phyloP scores from a whole-genome alignment of 495 filamentous ascomycete genomes.

The Aspergillus avenaceus region DNA sequence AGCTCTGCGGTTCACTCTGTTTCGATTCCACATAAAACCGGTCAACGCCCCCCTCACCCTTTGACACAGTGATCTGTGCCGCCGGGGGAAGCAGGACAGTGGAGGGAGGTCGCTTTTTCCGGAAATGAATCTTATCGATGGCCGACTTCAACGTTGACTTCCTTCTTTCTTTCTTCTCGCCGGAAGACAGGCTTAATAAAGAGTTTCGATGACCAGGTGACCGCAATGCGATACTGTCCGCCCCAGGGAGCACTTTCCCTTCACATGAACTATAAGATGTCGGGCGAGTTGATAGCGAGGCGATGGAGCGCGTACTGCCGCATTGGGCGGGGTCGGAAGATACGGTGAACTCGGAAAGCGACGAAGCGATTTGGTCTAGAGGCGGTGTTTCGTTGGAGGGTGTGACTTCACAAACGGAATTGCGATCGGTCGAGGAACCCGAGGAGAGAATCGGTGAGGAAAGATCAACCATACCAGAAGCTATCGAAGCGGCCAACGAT shows the following conservation, averaged over 20 bases:
- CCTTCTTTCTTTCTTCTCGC: slow-evolving; percentile 31
- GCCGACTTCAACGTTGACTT: slow-evolving; percentile 35
- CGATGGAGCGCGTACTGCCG: slow-evolving; percentile 39
- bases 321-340: slow-evolving; percentile 30
- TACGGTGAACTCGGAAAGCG: slow-evolving; percentile 36
- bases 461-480: slow-evolving; percentile 35
- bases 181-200: slow-evolving; percentile 27
- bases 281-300: slow-evolving; percentile 38
- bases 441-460: slow-evolving; percentile 36
- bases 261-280: slow-evolving; percentile 43
- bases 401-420: slow-evolving; percentile 29
- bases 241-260: slow-evolving; percentile 17
- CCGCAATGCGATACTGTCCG: slow-evolving; percentile 1
- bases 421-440: slow-evolving; percentile 36
- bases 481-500: slow-evolving; percentile 37
- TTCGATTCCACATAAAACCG: slow-evolving; percentile 28
- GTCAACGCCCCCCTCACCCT: slow-evolving; percentile 23
- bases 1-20: not conserved
- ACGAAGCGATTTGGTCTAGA: slow-evolving; percentile 29
- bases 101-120: slow-evolving; percentile 34
- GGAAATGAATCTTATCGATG: slow-evolving; percentile 38
- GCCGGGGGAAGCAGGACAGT: slow-evolving; percentile 25
- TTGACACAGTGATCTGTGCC: slow-evolving; percentile 26
- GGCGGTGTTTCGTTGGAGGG: slow-evolving; percentile 23
- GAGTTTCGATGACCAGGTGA: slow-evolving; percentile 23